Base-by-base conservation (phyloP, 169 alveolate genomes). In the Plasmodium inui region DNA sequence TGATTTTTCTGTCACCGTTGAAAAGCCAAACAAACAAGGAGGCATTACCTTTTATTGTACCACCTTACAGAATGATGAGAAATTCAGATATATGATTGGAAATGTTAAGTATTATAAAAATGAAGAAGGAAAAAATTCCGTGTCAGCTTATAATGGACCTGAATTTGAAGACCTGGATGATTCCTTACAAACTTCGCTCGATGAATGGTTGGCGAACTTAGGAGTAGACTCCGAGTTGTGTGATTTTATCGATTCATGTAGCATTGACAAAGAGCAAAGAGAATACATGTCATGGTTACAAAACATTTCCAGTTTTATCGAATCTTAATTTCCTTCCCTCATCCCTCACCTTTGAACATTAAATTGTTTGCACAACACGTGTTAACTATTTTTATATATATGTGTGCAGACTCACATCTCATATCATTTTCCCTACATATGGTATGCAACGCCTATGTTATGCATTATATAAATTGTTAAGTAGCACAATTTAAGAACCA, bases 81-180 rank as follows among this genome's bases (percentile, higher is more conserved):
- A 95, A 92, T 96, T 94, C 96, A 90, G 98, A 71, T 96, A 95
- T 96, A 95, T 96, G 96, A 97, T 97, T 78, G 97, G 98, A 83
- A 96, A 97, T 73, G 98, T 97, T 30, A 95, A 97, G 79, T 94
- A 86, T 85, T 96, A 95, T 92, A 89, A 89, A 71, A 97, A 96
- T 83, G 97, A 92, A 86, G 98, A 95, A 61, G 94, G 97, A 78
- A 95, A 95, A 95, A 96, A 96, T 81, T 96, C 98, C 34, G 98
- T 95, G 70, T 46, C 98, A 19, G 84, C 96, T 32, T 98, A 97
- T 96, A 97, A 97, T 90, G 99, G 99, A 22, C 99, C 99, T 3
- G 98, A 98, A 96, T 98, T 98, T 78, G 99, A 98, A 91, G 99
- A 98, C 82, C 90, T 98, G 50, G 99, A 97, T 88, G 99, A 98